These are phyloP conservation scores for Moricandia arvensis DNA, from an alignment of 345 rosid genomes.

Conservation along the genomic window DNA sequence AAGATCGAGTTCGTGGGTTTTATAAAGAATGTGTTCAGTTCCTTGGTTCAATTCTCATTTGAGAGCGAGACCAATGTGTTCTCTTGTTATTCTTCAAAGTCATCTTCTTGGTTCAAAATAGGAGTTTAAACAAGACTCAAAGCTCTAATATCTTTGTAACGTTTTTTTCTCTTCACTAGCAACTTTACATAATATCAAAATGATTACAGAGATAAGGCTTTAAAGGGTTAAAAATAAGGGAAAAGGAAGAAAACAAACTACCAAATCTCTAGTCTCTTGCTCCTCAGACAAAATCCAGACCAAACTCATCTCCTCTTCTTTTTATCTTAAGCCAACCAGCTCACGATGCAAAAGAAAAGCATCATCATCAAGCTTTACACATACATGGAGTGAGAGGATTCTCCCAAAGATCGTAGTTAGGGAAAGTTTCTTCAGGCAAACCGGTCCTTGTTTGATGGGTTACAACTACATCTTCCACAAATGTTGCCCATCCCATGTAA, in stretches of 20 bases:
- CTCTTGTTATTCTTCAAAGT: neutral
- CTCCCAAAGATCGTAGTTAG: slow-evolving; percentile 99
- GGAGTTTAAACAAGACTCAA: neutral
- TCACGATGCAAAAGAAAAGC: slow-evolving; percentile 12
- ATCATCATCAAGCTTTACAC: slow-evolving; percentile 90
- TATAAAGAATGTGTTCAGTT: neutral
- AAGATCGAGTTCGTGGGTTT: neutral
- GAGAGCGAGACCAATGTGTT: neutral
- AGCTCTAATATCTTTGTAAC: neutral
- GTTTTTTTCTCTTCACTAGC: slow-evolving; percentile 6
- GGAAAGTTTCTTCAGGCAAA: slow-evolving; percentile 98
- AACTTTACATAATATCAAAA: slow-evolving; percentile 40
- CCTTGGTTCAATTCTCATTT: neutral
- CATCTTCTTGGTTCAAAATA: neutral
- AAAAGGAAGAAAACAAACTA: slow-evolving; percentile 14
- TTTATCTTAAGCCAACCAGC: neutral
- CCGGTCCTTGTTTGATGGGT: slow-evolving; percentile 98
- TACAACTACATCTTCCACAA: slow-evolving; percentile 90
- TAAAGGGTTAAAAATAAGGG: slow-evolving; percentile 2
- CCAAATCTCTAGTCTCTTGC: slow-evolving; percentile 30
- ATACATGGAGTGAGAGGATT: slow-evolving; percentile 98
- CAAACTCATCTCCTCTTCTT: slow-evolving; percentile 23
- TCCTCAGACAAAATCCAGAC: slow-evolving; percentile 35
- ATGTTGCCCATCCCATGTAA: slow-evolving; percentile 98
- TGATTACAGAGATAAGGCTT: slow-evolving; percentile 29